Conservation (phyloP, 73 alveolate genomes). For the Tetrahymena borealis region DNA sequence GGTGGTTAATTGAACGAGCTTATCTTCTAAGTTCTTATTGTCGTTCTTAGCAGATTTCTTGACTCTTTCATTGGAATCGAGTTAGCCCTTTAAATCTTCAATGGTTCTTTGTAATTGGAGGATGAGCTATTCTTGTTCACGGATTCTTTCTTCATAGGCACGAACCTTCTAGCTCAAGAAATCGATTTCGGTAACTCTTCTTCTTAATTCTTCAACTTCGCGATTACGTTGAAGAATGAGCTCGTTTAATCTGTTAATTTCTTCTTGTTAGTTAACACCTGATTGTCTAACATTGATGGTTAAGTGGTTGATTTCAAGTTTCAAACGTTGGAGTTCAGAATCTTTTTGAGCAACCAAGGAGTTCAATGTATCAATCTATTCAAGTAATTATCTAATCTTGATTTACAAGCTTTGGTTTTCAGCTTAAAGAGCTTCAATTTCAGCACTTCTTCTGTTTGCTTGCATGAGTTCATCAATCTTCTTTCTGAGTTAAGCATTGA, state of each 20-base stretch:
- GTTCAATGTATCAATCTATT: background rate
- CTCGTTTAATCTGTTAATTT: background rate
- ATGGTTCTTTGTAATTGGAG: background rate
- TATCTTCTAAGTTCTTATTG: background rate
- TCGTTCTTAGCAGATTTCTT: background rate
- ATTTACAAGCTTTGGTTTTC: no score
- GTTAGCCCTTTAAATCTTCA: background rate
- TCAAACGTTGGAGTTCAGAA: background rate
- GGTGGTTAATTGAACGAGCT: no score
- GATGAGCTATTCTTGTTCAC: background rate
- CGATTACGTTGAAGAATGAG: background rate
- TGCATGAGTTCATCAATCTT: background rate
- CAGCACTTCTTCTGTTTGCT: no score
- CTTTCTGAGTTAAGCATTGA: background rate
- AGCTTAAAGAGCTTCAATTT: no score
- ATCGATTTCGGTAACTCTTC: no score
- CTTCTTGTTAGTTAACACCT: background rate
- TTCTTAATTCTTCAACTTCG: no score
- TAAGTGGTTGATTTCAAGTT: background rate
- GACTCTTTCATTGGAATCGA: background rate
- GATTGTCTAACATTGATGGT: background rate
- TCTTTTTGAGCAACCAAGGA: background rate
- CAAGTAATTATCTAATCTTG: no score
- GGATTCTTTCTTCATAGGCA: background rate
- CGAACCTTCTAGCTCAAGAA: background rate